Evolutionary conservation across 768 basidiomycete genomes (phyloP), one percentile per base, ranked within the genome.

Genomic region (Fomitopsis serialis): DNA sequence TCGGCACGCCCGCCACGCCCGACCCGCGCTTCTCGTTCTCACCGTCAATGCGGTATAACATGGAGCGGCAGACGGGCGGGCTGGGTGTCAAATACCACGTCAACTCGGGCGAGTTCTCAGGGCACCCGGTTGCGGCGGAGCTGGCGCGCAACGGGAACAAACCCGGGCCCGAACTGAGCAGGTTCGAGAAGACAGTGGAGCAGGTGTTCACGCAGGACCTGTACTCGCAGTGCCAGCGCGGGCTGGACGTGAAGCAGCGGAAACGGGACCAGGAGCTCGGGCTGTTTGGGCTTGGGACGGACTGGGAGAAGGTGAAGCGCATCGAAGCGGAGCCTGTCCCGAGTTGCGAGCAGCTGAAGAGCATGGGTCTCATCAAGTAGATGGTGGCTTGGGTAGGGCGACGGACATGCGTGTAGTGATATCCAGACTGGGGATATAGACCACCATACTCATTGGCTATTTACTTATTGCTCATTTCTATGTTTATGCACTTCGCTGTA

Each of bases 241-340:
- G 83, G 42, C 54, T 82, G 46, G 85, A 92, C 59, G 66, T 73
- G 53, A 86, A 84, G 65, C 78, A 88, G 62, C 82, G 84, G 55
- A 71, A 75, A 55, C 85, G 86, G 64, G 87, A 94, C 49, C 76
- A 79, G 9, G 87, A 92, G 61, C 69, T 89, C 36, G 96, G 96
- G 4, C 68, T 97, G 56, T 94, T 98, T 67, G 96, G 95, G 5
- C 74, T 97, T 50, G 91, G 93, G 27, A 89, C 92, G 11, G 89
- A 98, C 66, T 92, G 90, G 89, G 87, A 92, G 29, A 90, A 91
- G 70, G 87, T 98, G 54, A 75, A 77, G 66, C 68, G 71, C 59
- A 87, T 97, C 49, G 79, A 88, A 47, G 70, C 69, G 27, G 87
- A 94, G 73, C 78, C 74, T 35, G 75, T 92, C 45, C 76, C 78